These are phyloP conservation scores for Pholiota conissans DNA, from an alignment of 768 basidiomycete species.

Conservation along the genomic window DNA sequence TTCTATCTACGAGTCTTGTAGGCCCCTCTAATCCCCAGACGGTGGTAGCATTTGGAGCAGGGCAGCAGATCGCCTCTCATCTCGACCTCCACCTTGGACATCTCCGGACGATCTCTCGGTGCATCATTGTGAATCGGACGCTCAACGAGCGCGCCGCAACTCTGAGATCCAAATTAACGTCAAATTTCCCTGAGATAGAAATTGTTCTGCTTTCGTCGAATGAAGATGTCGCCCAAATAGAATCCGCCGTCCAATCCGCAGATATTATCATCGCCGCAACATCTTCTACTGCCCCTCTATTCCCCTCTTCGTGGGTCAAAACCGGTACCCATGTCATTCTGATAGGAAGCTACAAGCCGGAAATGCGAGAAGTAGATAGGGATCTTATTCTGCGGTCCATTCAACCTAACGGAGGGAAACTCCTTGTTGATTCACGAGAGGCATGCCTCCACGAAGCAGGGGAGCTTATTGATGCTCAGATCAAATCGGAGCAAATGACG, in stretches of 20 bases:
- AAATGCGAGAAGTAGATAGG: constrained; percentile 75
- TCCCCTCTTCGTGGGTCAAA: constrained; percentile 63
- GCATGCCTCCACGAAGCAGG: constrained; percentile 81
- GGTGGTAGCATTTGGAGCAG: constrained; percentile 72
- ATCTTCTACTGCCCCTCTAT: constrained; percentile 66
- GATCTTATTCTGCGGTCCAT: constrained; percentile 54
- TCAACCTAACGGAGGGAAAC: constrained; percentile 18
- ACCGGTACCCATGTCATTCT: constrained; percentile 70
- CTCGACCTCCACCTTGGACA: constrained; percentile 58
- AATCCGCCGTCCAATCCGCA: constrained; percentile 36
- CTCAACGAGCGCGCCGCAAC: constrained; percentile 43
- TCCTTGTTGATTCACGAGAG: constrained; percentile 74
- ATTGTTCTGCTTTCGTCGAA: constrained; percentile 21
- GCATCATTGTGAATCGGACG: constrained; percentile 67
- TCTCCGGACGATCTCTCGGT: constrained; percentile 51
- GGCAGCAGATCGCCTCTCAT: constrained; percentile 69
- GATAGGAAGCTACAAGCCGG: constrained; percentile 79
- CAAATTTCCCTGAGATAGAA: constrained; percentile 23
- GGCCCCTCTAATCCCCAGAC: constrained; percentile 36
- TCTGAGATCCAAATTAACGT: constrained; percentile 29
- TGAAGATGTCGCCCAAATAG: constrained; percentile 15
- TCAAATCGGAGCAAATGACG: constrained; percentile 40
- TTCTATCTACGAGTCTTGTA: constrained; percentile 63
- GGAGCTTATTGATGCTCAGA: constrained; percentile 64
- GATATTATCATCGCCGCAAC: constrained; percentile 79